Evolutionary conservation across 352 stramenopile species (phyloP).

Genomic region (Pythium brassicae): DNA sequence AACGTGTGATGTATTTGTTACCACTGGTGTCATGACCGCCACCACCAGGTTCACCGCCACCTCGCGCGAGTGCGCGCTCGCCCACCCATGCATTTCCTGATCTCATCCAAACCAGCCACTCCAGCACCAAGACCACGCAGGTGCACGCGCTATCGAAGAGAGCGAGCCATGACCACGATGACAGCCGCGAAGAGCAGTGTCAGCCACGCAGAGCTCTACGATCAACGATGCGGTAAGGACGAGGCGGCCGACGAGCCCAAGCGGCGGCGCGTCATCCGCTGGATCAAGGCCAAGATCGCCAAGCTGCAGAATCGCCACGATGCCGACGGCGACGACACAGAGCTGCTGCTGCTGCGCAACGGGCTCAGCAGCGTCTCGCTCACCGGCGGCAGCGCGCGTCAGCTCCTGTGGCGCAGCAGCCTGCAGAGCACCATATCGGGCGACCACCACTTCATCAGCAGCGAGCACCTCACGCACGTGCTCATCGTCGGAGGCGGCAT

Average conservation of each 20-base stretch:
- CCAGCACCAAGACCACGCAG: not conserved
- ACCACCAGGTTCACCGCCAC: too few relatives aligned
- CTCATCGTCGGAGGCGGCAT: slow-evolving; percentile 53
- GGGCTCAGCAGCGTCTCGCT: slow-evolving; percentile 3
- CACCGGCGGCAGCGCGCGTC: not conserved
- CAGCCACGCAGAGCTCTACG: slow-evolving; percentile 22
- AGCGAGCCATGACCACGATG: slow-evolving; percentile 7
- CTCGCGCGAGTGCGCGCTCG: too few relatives aligned
- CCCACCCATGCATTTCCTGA: too few relatives aligned
- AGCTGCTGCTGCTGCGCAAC: not conserved
- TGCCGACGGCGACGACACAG: slow-evolving; percentile 11
- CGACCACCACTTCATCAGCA: slow-evolving; percentile 4
- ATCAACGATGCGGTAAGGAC: slow-evolving; percentile 32
- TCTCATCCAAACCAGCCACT: not conserved
- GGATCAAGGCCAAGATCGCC: slow-evolving; percentile 52
- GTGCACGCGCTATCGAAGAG: too few relatives aligned
- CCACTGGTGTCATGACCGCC: too few relatives aligned
- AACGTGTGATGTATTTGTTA: too few relatives aligned
- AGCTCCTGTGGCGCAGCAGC: slow-evolving; percentile 15
- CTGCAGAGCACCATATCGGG: slow-evolving; percentile 4
- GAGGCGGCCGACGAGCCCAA: slow-evolving; percentile 38
- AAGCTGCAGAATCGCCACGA: slow-evolving; percentile 19
- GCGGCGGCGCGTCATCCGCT: slow-evolving; percentile 54
- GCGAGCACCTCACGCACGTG: slow-evolving; percentile 23
- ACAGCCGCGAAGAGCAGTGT: not conserved